Evolutionary conservation across 2,329 filamentous ascomycete species (phyloP), one percentile per base, ranked within the genome.

Genomic region (Fusarium torreyae): DNA sequence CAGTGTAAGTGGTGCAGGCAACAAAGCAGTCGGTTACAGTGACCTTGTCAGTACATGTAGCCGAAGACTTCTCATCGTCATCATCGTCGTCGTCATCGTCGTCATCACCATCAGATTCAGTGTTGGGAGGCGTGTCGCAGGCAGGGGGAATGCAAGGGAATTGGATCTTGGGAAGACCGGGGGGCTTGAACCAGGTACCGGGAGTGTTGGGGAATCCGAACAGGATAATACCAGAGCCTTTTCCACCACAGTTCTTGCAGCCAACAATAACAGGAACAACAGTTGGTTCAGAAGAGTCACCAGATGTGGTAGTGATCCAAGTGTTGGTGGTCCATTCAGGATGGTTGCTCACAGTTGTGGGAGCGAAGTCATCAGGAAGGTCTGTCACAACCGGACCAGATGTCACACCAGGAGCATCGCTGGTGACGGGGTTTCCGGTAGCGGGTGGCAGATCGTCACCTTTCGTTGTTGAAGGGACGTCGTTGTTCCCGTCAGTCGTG

Each of bases 11-110:
- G 2, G 65, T 61, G 11, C 66, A 69, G 1, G 63, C 58, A 11
- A 70, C 66, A 18, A 69, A 38, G 24, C 68, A 70, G 8, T 70
- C 68, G 2, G 62, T 69, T 1, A 57, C 66, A 5, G 68, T 70
- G 15, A 55, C 49, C 13, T 55, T 45, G 2, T 65, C 66, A 6
- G 66, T 59, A 6, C 68, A 70, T 1, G 54, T 65, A 0, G 33
- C 28, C 1, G 59, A 52, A 4, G 49, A 14, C 34, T 51, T 34
- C 2, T 24, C 17, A 13, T 63, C 10, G 5, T 63, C 31, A 4
- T 57, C 56, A 7, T 56, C 53, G 2, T 62, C 45, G 2, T 69
- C 59, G 4, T 49, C 33, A 20, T 62, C 51, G 0, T 65, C 43
- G 5, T 44, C 36, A 4, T 26, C 39, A 2, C 40, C 26, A 6